These are phyloP conservation scores for Ceratobasidium sp. DNA, from an alignment of 1,284 basidiomycete species.

Conservation along the genomic window DNA sequence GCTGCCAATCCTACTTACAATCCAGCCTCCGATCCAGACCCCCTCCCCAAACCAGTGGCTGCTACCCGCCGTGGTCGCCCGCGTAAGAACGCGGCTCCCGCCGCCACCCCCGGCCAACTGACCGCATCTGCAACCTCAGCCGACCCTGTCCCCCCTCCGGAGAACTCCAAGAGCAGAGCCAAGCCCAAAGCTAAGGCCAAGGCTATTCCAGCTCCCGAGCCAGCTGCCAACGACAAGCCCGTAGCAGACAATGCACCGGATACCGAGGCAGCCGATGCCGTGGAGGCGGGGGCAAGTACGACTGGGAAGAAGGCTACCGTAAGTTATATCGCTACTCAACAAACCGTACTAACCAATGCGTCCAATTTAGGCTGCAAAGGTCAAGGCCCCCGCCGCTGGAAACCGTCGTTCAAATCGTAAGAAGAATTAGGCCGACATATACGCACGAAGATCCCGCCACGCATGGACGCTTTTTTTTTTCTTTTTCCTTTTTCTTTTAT, in stretches of 20 bases:
- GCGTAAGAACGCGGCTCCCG: not conserved
- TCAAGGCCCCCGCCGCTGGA: too few species aligned
- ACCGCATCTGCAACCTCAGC: not conserved
- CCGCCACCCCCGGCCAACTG: not conserved
- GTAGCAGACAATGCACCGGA: not conserved
- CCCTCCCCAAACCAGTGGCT: not conserved
- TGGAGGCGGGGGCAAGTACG: too few species aligned
- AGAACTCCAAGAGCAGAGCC: not conserved
- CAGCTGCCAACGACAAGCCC: not conserved
- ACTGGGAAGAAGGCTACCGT: too few species aligned
- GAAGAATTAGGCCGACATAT: too few species aligned
- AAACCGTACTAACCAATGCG: too few species aligned
- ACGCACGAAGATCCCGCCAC: too few species aligned
- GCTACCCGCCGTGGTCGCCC: not conserved
- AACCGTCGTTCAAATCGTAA: too few species aligned
- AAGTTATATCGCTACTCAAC: too few species aligned
- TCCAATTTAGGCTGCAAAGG: too few species aligned
- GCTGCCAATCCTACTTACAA: not conserved
- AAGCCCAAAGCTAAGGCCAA: not conserved
- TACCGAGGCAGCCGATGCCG: too few species aligned
- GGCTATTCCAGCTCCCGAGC: not conserved
- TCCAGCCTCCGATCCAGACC: slow-evolving; percentile 7
- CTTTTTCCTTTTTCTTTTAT: too few species aligned
- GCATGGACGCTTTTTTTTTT: too few species aligned
- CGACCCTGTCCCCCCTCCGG: not conserved